Base-by-base conservation (phyloP, 1,284 basidiomycete genomes). In the Ustilago esculenta region DNA sequence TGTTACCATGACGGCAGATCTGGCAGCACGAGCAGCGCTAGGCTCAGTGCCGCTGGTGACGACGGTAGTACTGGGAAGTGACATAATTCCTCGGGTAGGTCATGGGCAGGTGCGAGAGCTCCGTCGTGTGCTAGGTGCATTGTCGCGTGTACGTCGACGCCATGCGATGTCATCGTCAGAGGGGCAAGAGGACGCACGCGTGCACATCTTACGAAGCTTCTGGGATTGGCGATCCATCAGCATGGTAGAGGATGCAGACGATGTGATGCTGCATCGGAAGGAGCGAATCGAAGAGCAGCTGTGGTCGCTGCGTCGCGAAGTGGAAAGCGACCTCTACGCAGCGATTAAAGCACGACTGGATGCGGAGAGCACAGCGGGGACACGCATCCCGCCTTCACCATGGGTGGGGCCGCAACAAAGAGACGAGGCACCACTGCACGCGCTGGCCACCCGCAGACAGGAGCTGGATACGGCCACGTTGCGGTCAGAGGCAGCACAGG, bases 51-150 rank as follows among this genome's bases (percentile, higher is more conserved):
- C 79, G 27, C 64, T 81, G 12, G 79, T 81, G 15, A 71, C 67
- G 10, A 69, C 71, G 10, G 68, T 79, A 4, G 73, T 79, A 15
- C 48, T 76, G 12, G 77, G 77, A 45, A 71, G 67, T 52, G 79
- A 81, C 37, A 45, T 81, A 24, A 77, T 81, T 15, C 77, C 79
- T 4, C 75, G 79, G 12, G 74, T 66, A 5, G 79, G 79, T 0
- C 79, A 81, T 44, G 79, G 79, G 0, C 79, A 81, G 53, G 58
- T 76, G 14, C 66, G 79, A 41, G 79, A 81, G 46, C 46, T 81
- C 36, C 75, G 79, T n/a, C 68, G 79, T 27, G 76, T 79, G 36
- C 58, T 81, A 10, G 79, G 79, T 36, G 79, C 77, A 5, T 46
- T 81, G 8, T 64, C 71, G 18, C 73, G 79, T 17, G 76, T 81